Evolutionary conservation across 2,329 filamentous ascomycete species (phyloP).

Genomic region (Lanzia echinophila): DNA sequence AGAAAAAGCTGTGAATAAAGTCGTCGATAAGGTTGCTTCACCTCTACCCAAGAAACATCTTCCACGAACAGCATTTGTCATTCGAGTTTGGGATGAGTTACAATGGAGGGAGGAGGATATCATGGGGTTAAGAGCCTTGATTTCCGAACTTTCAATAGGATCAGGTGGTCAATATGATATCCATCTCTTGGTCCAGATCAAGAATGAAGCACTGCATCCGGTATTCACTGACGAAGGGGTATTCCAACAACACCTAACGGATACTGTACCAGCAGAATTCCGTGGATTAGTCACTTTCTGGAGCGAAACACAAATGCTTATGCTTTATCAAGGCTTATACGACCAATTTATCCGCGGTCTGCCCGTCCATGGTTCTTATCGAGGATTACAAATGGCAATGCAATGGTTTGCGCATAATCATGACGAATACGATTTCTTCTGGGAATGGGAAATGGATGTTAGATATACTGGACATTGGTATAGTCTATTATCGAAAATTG

Average conservation of each 20-base stretch:
- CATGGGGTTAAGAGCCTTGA: conserved; percentile 75
- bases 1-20: background rate
- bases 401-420: conserved; percentile 87
- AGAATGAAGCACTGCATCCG: conserved; percentile 67
- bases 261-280: conserved; percentile 76
- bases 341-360: conserved; percentile 65
- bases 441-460: conserved; percentile 95
- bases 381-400: conserved; percentile 88
- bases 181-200: conserved; percentile 78
- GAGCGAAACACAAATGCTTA: conserved; percentile 89
- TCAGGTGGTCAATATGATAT: conserved; percentile 84
- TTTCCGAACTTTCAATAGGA: conserved; percentile 72
- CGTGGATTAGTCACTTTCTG: conserved; percentile 82
- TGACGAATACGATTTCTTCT: conserved; percentile 84
- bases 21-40: background rate
- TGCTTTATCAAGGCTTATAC: conserved; percentile 81
- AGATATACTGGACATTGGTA: conserved; percentile 87
- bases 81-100: conserved; percentile 78
- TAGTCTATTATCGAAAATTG: conserved; percentile 62
- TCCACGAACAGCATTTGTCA: conserved; percentile 67
- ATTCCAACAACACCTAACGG: conserved; percentile 60
- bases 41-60: conserved; percentile 26
- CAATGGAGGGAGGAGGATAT: conserved; percentile 73
- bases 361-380: conserved; percentile 86
- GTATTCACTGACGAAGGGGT: conserved; percentile 70